These are phyloP conservation scores for Hypoxylon sp. DNA, from an alignment of 2,329 filamentous ascomycete species.

Conservation along the genomic window DNA sequence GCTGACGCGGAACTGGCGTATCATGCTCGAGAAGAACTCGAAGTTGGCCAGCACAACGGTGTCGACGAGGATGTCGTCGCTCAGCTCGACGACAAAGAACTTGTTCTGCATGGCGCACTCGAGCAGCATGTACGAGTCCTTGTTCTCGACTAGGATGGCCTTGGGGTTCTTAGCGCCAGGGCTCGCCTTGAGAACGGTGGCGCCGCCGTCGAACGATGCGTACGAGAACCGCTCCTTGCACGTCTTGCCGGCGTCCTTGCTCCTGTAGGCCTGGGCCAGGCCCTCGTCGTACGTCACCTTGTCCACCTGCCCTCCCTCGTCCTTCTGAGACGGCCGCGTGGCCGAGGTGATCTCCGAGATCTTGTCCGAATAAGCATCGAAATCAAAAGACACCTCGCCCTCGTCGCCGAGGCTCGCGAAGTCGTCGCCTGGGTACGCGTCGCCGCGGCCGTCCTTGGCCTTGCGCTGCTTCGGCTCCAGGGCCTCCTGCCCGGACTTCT, in stretches of 20 bases:
- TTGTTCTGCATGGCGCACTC: constrained; percentile 88
- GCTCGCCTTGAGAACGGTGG: constrained; percentile 91
- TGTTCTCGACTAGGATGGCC: constrained; percentile 91
- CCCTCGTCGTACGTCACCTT: constrained; percentile 57
- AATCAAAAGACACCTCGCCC: constrained; percentile 75
- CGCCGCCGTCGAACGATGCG: constrained; percentile 95
- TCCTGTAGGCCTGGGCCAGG: constrained; percentile 67
- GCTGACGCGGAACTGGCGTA: constrained; percentile 87
- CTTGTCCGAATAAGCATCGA: constrained; percentile 58
- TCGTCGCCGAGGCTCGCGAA: constrained; percentile 86
- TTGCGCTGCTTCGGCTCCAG: constrained; percentile 72
- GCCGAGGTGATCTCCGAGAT: constrained; percentile 53
- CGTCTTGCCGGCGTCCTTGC: constrained; percentile 94
- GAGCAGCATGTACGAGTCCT: constrained; percentile 97
- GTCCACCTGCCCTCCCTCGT: constrained; percentile 50
- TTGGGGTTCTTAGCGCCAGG: constrained; percentile 85
- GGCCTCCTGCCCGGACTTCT: constrained; percentile 78
- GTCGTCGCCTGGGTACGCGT: constrained; percentile 65
- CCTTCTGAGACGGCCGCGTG: constrained; percentile 36
- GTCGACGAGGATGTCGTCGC: constrained; percentile 85
- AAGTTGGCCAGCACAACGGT: constrained; percentile 98
- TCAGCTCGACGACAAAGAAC: constrained; percentile 93
- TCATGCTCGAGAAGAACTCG: constrained; percentile 98
- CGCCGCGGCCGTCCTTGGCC: constrained; percentile 58
- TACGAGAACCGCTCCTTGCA: constrained; percentile 99